phyloP scores from a whole-genome alignment of 2,329 filamentous ascomycete species.

The Cladosporium sp. region DNA sequence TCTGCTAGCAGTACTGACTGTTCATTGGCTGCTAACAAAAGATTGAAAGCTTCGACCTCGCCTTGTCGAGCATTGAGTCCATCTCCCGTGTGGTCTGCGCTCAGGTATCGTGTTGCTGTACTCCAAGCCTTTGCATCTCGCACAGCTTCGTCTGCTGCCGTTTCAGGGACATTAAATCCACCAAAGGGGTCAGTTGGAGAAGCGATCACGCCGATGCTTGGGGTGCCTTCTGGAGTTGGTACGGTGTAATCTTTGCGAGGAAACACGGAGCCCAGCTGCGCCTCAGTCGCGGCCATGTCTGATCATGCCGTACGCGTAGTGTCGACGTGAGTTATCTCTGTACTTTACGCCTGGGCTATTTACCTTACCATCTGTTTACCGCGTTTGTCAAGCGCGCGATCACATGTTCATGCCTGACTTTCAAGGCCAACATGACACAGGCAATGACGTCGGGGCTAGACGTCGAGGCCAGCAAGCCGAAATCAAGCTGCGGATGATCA shows the following conservation, averaged over 20 bases:
- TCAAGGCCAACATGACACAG: too few relatives aligned
- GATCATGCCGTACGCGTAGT: neutral
- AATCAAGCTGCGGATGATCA: slow-evolving; percentile 7
- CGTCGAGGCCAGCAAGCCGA: neutral
- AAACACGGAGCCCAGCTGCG: slow-evolving; percentile 36
- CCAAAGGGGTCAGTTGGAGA: slow-evolving; percentile 39
- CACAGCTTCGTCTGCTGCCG: slow-evolving; percentile 30
- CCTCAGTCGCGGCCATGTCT: neutral
- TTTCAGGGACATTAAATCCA: slow-evolving; percentile 36
- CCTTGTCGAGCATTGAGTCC: neutral
- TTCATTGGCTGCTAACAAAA: slow-evolving; percentile 9
- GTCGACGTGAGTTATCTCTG: neutral
- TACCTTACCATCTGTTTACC: too few relatives aligned
- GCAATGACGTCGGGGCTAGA: neutral
- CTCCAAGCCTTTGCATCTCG: slow-evolving; percentile 43
- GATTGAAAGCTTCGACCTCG: slow-evolving; percentile 17
- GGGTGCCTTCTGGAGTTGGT: slow-evolving; percentile 43
- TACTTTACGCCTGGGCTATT: too few relatives aligned
- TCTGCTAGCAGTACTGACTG: slow-evolving; percentile 25
- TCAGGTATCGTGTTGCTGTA: slow-evolving; percentile 41
- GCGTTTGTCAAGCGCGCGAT: neutral
- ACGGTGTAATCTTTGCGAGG: slow-evolving; percentile 39
- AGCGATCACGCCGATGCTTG: slow-evolving; percentile 36
- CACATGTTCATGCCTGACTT: neutral
- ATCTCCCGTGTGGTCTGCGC: slow-evolving; percentile 1